A percentile compares a stretch with the other conserved stretches of the same genome.
Conservation (phyloP, 2,329 filamentous ascomycete genomes). For the Colletotrichum sp. region DNA sequence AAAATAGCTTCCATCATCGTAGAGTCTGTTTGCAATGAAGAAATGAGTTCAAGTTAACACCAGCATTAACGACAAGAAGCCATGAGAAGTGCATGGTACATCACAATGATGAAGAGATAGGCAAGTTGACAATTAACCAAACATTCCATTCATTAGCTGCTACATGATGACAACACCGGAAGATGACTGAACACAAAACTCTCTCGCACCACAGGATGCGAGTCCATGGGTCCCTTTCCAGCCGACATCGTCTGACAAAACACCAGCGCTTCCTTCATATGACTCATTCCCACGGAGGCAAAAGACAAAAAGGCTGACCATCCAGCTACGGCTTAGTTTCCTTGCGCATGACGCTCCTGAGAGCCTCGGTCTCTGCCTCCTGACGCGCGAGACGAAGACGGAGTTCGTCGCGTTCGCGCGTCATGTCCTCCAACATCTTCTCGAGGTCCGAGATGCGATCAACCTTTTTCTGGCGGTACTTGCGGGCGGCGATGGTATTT, state of each 20-base stretch:
- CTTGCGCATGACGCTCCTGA: conserved; percentile 54
- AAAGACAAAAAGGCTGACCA: neutral
- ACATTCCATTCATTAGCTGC: neutral
- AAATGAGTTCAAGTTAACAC: neutral
- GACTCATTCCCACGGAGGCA: neutral
- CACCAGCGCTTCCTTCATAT: neutral
- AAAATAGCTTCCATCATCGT: neutral
- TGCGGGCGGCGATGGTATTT: conserved; percentile 74
- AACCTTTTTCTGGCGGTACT: conserved; percentile 73
- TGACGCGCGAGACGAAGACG: conserved; percentile 66
- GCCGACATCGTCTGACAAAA: neutral
- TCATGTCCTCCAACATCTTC: conserved; percentile 60
- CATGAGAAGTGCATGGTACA: neutral
- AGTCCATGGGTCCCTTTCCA: neutral
- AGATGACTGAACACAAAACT: neutral
- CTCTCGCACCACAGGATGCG: neutral
- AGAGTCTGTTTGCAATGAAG: neutral
- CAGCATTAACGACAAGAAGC: neutral
- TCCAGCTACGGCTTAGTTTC: neutral
- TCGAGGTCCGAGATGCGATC: conserved; percentile 70
- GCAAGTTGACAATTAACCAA: neutral
- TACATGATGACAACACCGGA: neutral
- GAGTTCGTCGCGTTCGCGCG: conserved; percentile 67
- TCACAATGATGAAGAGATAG: neutral
- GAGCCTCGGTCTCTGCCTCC: conserved; percentile 68